Evolutionary conservation across 2,329 filamentous ascomycete genomes (phyloP).

Genomic region (Apiospora hydei): DNA sequence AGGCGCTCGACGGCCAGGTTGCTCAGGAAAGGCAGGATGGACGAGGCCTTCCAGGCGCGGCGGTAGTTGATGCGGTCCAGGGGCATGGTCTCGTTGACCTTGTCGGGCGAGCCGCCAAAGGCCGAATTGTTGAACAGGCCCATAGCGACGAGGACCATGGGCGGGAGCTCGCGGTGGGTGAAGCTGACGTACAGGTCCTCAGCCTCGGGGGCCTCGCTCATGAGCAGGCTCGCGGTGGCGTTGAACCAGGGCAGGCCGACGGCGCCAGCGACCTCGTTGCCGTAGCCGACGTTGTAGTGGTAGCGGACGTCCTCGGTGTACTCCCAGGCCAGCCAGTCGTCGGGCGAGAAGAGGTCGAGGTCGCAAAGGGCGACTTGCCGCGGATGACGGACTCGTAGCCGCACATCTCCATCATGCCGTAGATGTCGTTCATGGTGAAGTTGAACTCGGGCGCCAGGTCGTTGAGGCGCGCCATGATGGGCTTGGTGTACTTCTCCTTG

Average conservation of each 20-base stretch:
- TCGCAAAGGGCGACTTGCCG: constrained; percentile 69
- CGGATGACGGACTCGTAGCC: constrained; percentile 71
- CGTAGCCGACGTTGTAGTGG: constrained; percentile 72
- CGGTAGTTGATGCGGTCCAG: constrained; percentile 66
- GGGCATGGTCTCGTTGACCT: constrained; percentile 70
- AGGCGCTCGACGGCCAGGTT: constrained; percentile 73
- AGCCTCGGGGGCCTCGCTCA: constrained; percentile 42
- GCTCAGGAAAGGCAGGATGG: constrained; percentile 69
- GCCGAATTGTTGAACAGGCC: constrained; percentile 74
- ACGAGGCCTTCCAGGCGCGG: constrained; percentile 68
- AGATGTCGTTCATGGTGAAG: constrained; percentile 68
- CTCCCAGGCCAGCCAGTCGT: constrained; percentile 73
- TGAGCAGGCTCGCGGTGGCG: constrained; percentile 60
- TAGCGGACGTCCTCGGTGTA: constrained; percentile 71
- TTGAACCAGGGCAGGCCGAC: constrained; percentile 74
- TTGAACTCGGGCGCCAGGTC: constrained; percentile 63
- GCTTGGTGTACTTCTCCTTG: constrained; percentile 63
- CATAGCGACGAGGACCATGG: constrained; percentile 70
- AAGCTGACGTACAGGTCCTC: constrained; percentile 73
- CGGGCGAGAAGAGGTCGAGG: constrained; percentile 62
- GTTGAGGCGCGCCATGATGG: constrained; percentile 65
- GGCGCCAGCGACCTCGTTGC: constrained; percentile 61
- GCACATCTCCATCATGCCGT: constrained; percentile 71
- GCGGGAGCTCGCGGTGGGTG: constrained; percentile 73
- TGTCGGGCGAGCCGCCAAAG: constrained; percentile 55